phyloP scores from a whole-genome alignment of 306 rosid species.

The Phaseolus lunatus region DNA sequence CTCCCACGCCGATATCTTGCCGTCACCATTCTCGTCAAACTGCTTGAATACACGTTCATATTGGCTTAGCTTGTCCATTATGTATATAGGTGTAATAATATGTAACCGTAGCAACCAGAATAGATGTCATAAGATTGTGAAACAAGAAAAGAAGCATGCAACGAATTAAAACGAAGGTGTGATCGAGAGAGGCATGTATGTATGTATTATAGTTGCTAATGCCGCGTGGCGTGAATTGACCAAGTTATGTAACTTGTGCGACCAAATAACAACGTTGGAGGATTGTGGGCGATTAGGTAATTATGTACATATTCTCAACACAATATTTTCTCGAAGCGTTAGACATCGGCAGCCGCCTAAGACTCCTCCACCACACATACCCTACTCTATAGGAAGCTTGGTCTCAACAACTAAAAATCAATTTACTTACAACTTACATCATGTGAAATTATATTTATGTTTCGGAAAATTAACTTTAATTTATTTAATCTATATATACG shows the following conservation, averaged over 20 bases:
- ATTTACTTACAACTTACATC: too few relatives aligned
- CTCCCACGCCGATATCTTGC: conserved; percentile 71
- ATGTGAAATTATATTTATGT: too few relatives aligned
- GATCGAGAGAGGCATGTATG: not conserved
- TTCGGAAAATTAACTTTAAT: too few relatives aligned
- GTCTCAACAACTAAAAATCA: too few relatives aligned
- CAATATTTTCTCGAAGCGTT: not conserved
- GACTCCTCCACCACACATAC: conserved; percentile 1
- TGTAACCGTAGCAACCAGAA: not conserved
- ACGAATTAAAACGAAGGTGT: not conserved
- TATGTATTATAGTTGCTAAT: not conserved
- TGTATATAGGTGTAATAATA: not conserved
- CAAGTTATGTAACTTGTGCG: conserved; percentile 15
- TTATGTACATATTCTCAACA: not conserved
- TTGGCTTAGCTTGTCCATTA: conserved; percentile 58
- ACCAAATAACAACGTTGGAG: conserved; percentile 17
- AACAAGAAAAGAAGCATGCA: not conserved
- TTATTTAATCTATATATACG: too few relatives aligned
- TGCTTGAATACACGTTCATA: conserved; percentile 68
- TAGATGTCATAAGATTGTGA: not conserved
- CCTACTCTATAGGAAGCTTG: not conserved
- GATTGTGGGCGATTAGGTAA: conserved; percentile 43
- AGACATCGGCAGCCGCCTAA: conserved; percentile 42
- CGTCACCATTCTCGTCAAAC: conserved; percentile 73
- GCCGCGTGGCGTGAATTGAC: conserved; percentile 56